Evolutionary conservation across 257 asterid genomes (phyloP), one percentile per base, ranked within the genome.

Genomic region (Orobanche coerulescens): DNA sequence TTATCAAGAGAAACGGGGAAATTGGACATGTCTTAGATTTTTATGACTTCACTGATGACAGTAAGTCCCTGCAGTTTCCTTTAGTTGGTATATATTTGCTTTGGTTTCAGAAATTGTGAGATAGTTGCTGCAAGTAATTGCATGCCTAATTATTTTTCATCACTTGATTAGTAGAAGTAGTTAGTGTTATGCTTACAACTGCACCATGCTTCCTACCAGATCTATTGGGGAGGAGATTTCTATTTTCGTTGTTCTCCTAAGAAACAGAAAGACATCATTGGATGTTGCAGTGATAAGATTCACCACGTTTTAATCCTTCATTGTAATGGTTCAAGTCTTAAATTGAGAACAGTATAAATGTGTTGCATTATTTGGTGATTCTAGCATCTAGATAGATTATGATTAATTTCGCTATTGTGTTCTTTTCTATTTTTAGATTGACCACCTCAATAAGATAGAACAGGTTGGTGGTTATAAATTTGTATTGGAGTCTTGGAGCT

Each of bases 1-100:
- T 61, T 58, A 53, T 36, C 36, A 0, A 13, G 68, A 72, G 14
- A 44, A 57, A 44, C 2, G 79, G 74, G 28, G 39, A 33, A 6
- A 11, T 43, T 43, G 28, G 19, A 23, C 55, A 61, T 64, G 14
- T 36, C 50, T 20, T 82, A 71, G 70, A 77, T 26, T 88, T 83
- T 63, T 60, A 58, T 16, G 91, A 83, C 72, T 88, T 62, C 69
- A 82, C 84, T 5, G 96, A 82, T 39, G 88, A 82, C 57, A 55
- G 96, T 86, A 74, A 79, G 86, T 79, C 61, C 33, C 62, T 36
- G 20, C 15, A 34, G 20, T 59, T 53, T 40, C 47, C 55, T 65
- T 23, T 30, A 30, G 19, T 49, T 44, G 47, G 15, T 47, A 20
- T 31, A 6, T 14, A 20, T 42, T 30, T 3, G 18, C 25, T 15